Evolutionary conservation across 1,284 basidiomycete genomes (phyloP), one percentile per base, ranked within the genome.

Genomic region (Heterobasidion occidentale): DNA sequence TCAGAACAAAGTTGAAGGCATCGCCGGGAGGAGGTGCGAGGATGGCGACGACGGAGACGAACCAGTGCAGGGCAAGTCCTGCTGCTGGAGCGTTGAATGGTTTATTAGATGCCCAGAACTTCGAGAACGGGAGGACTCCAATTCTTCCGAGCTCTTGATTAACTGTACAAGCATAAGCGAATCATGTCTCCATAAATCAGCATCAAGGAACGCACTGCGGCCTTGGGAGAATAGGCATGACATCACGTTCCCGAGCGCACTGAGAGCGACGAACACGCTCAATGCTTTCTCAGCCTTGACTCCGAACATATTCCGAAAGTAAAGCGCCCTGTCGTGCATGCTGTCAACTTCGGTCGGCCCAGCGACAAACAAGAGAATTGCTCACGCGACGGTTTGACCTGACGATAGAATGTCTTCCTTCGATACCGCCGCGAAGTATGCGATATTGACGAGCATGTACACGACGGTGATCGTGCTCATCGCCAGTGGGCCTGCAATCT

Each of bases 61-160:
- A 17, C 63, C 79, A 86, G 60, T 86, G 82, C 0, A 74, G 71
- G 48, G 79, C 76, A 9, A 88, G 68, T 0, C 82, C 86, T 0
- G 77, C 71, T 1, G 86, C 66, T 0, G 86, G 86, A 0, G 84
- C 75, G 55, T 75, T 70, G 66, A 83, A 86, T 0, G 84, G 85
- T 61, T 79, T 80, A 66, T 78, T 86, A 66, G 79, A 83, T 0
- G 84, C 80, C 57, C 86, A 83, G 62, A 84, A 76, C 1, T 74
- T 72, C 0, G 84, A 78, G 61, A 71, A 83, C 0, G 86, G 86
- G 5, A 88, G 68, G 35, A 86, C 72, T 0, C 83, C 85, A 63
- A 86, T 84, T 14, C 83, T 74, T 0, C 83, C 86, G 3, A 88
- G 73, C 66, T 87, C 86, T 66, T 89, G 86, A 5, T 86, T 77